These are phyloP conservation scores for Saccharomycopsis hybrid DNA, from an alignment of 1,139 yeast species.

Conservation along the genomic window DNA sequence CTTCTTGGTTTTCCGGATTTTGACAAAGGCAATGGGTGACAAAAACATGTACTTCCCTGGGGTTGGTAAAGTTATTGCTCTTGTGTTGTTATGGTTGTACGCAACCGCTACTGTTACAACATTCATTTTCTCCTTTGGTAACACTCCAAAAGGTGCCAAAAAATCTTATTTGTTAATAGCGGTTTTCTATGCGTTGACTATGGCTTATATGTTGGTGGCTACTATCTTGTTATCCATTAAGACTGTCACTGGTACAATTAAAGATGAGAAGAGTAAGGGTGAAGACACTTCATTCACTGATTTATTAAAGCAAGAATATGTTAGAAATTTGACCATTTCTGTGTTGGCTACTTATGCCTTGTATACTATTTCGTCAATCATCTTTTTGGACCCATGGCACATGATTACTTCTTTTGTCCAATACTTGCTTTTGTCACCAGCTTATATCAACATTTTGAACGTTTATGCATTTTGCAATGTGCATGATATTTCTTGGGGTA, in stretches of 20 bases:
- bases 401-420: slow-evolving; percentile 70
- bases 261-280: slow-evolving; percentile 32
- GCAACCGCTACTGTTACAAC: slow-evolving; percentile 84
- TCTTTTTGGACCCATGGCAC: slow-evolving; percentile 75
- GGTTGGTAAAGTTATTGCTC: slow-evolving; percentile 69
- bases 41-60: slow-evolving; percentile 45
- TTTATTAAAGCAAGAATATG: slow-evolving; percentile 31
- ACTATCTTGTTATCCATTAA: slow-evolving; percentile 77
- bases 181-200: slow-evolving; percentile 79
- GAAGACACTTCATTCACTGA: slow-evolving; percentile 13
- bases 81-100: slow-evolving; percentile 82
- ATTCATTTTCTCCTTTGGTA: slow-evolving; percentile 88
- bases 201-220: slow-evolving; percentile 90
- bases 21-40: slow-evolving; percentile 51
- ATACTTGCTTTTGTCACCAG: slow-evolving; percentile 65
- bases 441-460: slow-evolving; percentile 70
- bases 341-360: slow-evolving; percentile 63
- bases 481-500: slow-evolving; percentile 87
- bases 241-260: slow-evolving; percentile 44
- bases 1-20: slow-evolving; percentile 64
- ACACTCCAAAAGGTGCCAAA: slow-evolving; percentile 89
- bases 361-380: slow-evolving; percentile 57
- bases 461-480: slow-evolving; percentile 82
- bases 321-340: slow-evolving; percentile 68
- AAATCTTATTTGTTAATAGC: slow-evolving; percentile 77